Evolutionary conservation across 2,329 filamentous ascomycete genomes (phyloP), one percentile per base, ranked within the genome.

Genomic region (Emmonsia crescens): DNA sequence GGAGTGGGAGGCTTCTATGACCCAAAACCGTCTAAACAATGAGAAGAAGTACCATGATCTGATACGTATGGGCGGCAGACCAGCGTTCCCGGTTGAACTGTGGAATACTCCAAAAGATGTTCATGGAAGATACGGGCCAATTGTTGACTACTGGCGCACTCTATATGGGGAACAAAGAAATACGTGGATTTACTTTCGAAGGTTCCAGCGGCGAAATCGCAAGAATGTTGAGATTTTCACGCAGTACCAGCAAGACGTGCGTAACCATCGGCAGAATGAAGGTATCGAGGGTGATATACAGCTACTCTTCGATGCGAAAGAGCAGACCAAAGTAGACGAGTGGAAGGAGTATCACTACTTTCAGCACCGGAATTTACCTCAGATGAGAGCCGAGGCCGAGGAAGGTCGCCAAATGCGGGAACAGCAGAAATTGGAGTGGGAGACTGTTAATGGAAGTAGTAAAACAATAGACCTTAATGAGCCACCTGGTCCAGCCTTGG

Each of bases 301-400:
- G 5, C 48, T 60, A 38, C 57, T 44, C 21, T 60, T 62, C 21
- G 61, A 62, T 60, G 57, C 56, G 36, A 36, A 36, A 38, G 36
- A 60, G 51, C 57, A 62, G 29, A 60, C 33, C 48, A 60, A 60
- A n/a, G 48, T 62, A 46, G 61, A 62, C 33, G 57, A 60, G 27
- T 62, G 57, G 61, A 62, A 60, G 49, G 61, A 60, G 27, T 62
- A 59, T 29, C 57, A 60, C 57, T 56, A 60, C 40, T 62, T 56
- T 31, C n/a, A 60, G 38, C 57, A 62, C 57, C 44, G 46, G 46
- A 59, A 59, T 42, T 19, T 58, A 12, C 16, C 60, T 40, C 9
- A 6, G 44, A 46, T 46, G 29, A 61, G 54, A 44, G 21, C 16
- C 12, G 33, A 51, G 38, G 54, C 44, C 5, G 40, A 61, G 33